Base-by-base conservation (phyloP, 768 basidiomycete genomes). In the Lanmaoa rubissima region DNA sequence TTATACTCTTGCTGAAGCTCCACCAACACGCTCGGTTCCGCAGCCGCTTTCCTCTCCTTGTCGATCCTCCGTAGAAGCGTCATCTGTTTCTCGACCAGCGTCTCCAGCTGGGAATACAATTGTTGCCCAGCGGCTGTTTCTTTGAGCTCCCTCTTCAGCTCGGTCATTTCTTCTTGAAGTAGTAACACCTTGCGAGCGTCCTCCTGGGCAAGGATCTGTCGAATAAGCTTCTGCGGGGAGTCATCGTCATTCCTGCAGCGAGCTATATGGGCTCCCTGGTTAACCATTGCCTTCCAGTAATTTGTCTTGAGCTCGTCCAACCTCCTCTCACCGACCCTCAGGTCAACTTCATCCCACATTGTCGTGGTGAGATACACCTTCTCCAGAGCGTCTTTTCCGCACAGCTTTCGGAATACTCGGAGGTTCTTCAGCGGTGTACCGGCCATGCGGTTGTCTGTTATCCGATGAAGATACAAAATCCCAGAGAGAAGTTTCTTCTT, bases 401-500 rank as follows among this genome's bases (percentile, higher is more conserved):
- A 71, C 4, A 71, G 24, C 39, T 62, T 48, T 39, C 38, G 47
- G 46, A 78, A 75, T 60, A 74, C 65, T 5, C 61, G 63, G 16
- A 76, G 65, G 53, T 76, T 74, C 40, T 63, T 73, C 26, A 68
- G 48, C 0, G 73, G 64, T 1, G 70, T 61, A 19, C 72, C 77
- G 0, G 64, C 65, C 69, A 77, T 70, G 1, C 75, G 68, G 49
- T 72, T 71, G 43, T 76, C 75, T 7, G 74, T 65, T 39, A 78
- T 78, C 16, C 73, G 69, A 54, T 78, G 77, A 13, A 77, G 57
- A 54, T 76, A 78, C n/a, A 78, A n/a, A 28, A 78, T 68, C 2
- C 70, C 75, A 10, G 70, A 60, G 1, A 78, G 66, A n/a, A 55
- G 43, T 9, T 58, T 61, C 4, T 48, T 6, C 11, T 44, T 43